Evolutionary conservation across 768 basidiomycete species (phyloP).

Genomic region (Leccinellum rugosiceps): DNA sequence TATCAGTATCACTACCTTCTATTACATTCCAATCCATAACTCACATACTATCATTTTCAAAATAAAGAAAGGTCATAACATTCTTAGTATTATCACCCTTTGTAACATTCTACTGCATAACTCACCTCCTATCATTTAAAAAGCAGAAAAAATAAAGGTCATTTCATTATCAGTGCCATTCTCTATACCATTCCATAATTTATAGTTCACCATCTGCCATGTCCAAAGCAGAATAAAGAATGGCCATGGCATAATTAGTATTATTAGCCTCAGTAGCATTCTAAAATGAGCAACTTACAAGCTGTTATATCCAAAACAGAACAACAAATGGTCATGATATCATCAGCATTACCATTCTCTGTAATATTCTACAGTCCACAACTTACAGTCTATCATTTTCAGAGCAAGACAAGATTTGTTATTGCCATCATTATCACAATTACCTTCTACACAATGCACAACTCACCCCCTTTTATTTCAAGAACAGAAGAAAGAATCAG

Average conservation of each 20-base stretch:
- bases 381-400: not conserved
- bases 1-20: not conserved
- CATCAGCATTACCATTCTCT: not conserved
- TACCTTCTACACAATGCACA: not conserved
- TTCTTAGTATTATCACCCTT: not conserved
- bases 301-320: not conserved
- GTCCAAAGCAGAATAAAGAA: not conserved
- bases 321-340: not conserved
- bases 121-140: not conserved
- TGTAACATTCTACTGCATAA: not conserved
- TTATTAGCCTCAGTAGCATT: not conserved
- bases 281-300: not conserved
- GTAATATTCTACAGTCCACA: not conserved
- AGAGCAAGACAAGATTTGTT: not conserved
- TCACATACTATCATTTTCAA: not conserved
- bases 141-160: not conserved
- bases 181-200: not conserved
- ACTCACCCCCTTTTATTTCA: not conserved
- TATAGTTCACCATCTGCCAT: not conserved
- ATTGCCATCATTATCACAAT: not conserved
- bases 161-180: not conserved
- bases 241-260: not conserved
- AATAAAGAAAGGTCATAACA: not conserved
- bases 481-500: not conserved
- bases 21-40: not conserved